Evolutionary conservation across 2,329 filamentous ascomycete species (phyloP), one percentile per base, ranked within the genome.

Genomic region (Lasiodiplodia theobromae): DNA sequence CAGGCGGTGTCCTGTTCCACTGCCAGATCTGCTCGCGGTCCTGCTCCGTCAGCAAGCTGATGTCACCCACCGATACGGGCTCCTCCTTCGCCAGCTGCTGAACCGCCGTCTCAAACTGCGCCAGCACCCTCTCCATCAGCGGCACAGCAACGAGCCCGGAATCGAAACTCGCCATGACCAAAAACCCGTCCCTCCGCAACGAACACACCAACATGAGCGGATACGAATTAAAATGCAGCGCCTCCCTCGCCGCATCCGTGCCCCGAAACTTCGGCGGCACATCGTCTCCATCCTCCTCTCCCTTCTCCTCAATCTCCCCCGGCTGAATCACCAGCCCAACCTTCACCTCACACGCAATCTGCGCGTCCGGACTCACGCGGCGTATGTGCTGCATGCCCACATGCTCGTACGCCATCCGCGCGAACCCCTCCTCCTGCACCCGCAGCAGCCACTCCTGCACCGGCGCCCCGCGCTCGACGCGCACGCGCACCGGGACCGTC

Each of bases 401-500:
- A 74, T 92, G 89, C 75, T 92, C 87, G 73, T 90, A 85, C 0
- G 88, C 86, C 4, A 91, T 89, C 71, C 87, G 85, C 4, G 82
- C 78, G 0, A 88, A 81, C 0, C 85, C 86, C 67, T 86, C 82
- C 28, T 86, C 80, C 52, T 91, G 88, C 2, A 91, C 82, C 2
- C 80, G 77, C 52, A 86, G 81, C 3, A 92, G 78, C 70, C 86
- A 90, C 56, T 87, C 82, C 0, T 76, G 73, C 2, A 88, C 80
- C 0, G 80, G 80, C 0, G 75, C 73, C 8, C 10, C n/a, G 8
- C 58, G 40, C 1, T 37, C 25, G 0, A 91, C 73, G 69, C 92
- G 83, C 4, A 90, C 79, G 18, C 93, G 86, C 1, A 93, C 81
- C 1, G 94, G 94, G 6, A 96, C 79, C 0, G 92, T 91, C 1